phyloP scores from a whole-genome alignment of 2,329 filamentous ascomycete genomes.

The Verticillium nonalfalfae region DNA sequence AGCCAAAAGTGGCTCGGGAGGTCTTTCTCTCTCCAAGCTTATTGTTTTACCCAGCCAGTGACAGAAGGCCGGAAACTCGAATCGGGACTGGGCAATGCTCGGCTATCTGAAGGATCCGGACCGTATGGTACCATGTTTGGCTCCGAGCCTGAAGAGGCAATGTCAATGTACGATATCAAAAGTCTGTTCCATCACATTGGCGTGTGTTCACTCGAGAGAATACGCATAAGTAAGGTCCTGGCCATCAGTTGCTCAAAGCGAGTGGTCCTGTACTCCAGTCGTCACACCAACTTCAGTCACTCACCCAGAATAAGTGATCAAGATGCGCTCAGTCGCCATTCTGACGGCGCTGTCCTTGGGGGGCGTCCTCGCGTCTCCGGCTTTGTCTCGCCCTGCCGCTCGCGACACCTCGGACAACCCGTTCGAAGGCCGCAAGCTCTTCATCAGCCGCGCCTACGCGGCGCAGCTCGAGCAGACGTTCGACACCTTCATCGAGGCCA shows the following conservation, averaged over 20 bases:
- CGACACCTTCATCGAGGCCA: slow-evolving; percentile 22
- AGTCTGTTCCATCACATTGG: background rate
- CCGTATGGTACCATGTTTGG: background rate
- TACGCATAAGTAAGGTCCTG: background rate
- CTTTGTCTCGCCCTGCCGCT: background rate
- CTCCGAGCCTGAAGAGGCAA: background rate
- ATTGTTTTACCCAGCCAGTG: background rate
- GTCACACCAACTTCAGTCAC: background rate
- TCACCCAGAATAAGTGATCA: background rate
- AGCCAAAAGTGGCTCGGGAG: background rate
- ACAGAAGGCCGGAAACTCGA: background rate
- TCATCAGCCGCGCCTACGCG: slow-evolving; percentile 32
- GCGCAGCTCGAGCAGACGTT: slow-evolving; percentile 28
- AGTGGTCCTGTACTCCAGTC: background rate
- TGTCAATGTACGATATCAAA: background rate
- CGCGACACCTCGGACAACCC: slow-evolving; percentile 21
- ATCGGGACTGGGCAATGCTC: background rate
- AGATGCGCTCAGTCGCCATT: slow-evolving; percentile 1
- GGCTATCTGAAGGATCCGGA: background rate
- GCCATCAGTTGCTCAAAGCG: background rate
- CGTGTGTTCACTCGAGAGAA: too few relatives aligned
- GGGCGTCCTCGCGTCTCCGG: background rate
- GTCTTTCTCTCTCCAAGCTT: background rate
- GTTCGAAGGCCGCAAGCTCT: slow-evolving; percentile 38
- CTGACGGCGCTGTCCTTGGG: background rate